A percentile compares a stretch with the other conserved stretches of the same genome.
These are phyloP conservation scores for Aspergillus persii DNA, from an alignment of 2,329 filamentous ascomycete genomes.

Conservation along the genomic window DNA sequence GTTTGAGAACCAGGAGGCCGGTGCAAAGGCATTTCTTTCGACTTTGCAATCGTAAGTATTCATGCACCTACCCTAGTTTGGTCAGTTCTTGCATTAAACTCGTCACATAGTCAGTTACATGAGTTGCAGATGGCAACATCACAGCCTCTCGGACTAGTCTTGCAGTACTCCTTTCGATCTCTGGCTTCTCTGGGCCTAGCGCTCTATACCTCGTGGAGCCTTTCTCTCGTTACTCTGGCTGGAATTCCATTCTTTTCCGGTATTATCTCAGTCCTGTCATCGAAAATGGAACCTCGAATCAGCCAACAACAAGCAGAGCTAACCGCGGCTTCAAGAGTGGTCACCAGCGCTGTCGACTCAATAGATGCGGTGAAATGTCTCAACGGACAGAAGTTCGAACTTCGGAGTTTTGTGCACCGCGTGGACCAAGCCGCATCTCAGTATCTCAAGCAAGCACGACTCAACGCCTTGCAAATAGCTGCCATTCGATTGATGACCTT, in stretches of 20 bases:
- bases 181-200: conserved; percentile 68
- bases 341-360: conserved; percentile 65
- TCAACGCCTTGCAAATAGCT: conserved; percentile 69
- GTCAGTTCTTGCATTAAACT: not conserved
- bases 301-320: conserved; percentile 66
- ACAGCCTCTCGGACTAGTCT: conserved; percentile 70
- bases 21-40: conserved; percentile 68
- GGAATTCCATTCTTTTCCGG: conserved; percentile 67
- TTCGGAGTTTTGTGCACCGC: conserved; percentile 60
- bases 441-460: conserved; percentile 67
- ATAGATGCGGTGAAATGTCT: conserved; percentile 87
- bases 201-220: conserved; percentile 76
- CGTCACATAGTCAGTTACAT: conserved; percentile 63
- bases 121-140: conserved; percentile 80
- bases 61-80: not conserved
- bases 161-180: conserved; percentile 64
- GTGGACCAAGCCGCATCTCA: conserved; percentile 59
- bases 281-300: conserved; percentile 64
- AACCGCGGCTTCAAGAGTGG: conserved; percentile 67
- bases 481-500: conserved; percentile 72
- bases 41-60: conserved; percentile 68
- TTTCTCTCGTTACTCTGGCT: conserved; percentile 75
- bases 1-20: conserved; percentile 74
- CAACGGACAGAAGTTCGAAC: conserved; percentile 71
- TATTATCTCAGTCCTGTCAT: conserved; percentile 60